A percentile compares a stretch with the other conserved stretches of the same genome.
These are phyloP conservation scores for Mrakia gelida DNA, from an alignment of 768 basidiomycete genomes.

Conservation along the genomic window DNA sequence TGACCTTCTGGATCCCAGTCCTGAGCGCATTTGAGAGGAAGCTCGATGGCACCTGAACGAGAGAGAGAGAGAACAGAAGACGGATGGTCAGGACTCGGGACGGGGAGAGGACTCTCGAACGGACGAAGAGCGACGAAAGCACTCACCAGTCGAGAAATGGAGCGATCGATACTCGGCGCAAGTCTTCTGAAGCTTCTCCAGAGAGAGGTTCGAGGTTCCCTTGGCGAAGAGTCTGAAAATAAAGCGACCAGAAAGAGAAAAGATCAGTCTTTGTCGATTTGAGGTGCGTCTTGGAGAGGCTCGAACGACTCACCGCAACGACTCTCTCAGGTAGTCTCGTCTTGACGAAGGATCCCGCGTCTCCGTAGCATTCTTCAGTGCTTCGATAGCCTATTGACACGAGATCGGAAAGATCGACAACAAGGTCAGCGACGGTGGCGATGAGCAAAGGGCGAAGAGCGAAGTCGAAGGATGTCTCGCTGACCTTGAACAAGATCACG, in stretches of 20 bases:
- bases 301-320: constrained; percentile 61
- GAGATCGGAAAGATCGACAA: too few relatives aligned
- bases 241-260: background rate
- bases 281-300: background rate
- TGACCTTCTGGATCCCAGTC: constrained; percentile 69
- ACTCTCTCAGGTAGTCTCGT: constrained; percentile 76
- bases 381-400: constrained; percentile 68
- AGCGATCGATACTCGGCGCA: constrained; percentile 84
- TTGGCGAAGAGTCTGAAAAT: constrained; percentile 71
- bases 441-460: too few relatives aligned
- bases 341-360: constrained; percentile 68
- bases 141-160: constrained; percentile 71
- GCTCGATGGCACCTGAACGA: constrained; percentile 66
- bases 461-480: constrained; percentile 8
- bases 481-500: constrained; percentile 92
- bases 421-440: too few relatives aligned
- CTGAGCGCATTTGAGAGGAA: constrained; percentile 77
- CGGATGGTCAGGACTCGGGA: background rate
- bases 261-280: background rate
- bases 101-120: background rate
- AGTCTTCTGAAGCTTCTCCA: constrained; percentile 78
- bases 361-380: constrained; percentile 81
- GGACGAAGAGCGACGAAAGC: background rate
- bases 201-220: constrained; percentile 75
- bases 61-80: background rate